Conservation (phyloP, 192 early-diverging fungal genomes). For the Coemansia sp. region DNA sequence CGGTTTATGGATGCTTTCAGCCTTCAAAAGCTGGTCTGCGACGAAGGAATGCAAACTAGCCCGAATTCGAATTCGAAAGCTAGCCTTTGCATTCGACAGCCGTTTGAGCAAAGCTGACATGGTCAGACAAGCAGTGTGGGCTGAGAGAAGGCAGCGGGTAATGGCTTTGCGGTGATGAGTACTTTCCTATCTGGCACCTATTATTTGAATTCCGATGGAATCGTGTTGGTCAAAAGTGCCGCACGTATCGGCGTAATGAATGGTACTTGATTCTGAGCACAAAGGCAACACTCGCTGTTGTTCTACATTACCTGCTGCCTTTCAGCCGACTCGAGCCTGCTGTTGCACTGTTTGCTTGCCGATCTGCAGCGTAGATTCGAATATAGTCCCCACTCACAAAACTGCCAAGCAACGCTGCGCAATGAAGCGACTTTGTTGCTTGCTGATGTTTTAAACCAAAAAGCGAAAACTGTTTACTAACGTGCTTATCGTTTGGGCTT, state of each 20-base stretch:
- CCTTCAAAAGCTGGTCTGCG: background rate
- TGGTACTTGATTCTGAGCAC: slow-evolving; percentile 33
- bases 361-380: background rate
- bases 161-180: slow-evolving; percentile 45
- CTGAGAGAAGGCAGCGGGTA: background rate
- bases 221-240: background rate
- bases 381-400: background rate
- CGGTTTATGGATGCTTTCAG: background rate
- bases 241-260: slow-evolving; percentile 26
- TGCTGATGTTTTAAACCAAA: background rate
- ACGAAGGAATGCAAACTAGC: background rate
- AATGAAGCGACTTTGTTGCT: background rate
- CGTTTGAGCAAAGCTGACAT: background rate
- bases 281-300: background rate
- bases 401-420: background rate
- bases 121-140: background rate
- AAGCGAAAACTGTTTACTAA: background rate
- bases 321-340: background rate
- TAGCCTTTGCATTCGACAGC: background rate
- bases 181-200: slow-evolving; percentile 56
- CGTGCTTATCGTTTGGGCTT: background rate
- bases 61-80: background rate
- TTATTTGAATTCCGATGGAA: slow-evolving; percentile 52
- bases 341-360: background rate
- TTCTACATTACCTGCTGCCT: background rate